Evolutionary conservation across 2,329 filamentous ascomycete species (phyloP).

Genomic region (Cordyceps militaris): DNA sequence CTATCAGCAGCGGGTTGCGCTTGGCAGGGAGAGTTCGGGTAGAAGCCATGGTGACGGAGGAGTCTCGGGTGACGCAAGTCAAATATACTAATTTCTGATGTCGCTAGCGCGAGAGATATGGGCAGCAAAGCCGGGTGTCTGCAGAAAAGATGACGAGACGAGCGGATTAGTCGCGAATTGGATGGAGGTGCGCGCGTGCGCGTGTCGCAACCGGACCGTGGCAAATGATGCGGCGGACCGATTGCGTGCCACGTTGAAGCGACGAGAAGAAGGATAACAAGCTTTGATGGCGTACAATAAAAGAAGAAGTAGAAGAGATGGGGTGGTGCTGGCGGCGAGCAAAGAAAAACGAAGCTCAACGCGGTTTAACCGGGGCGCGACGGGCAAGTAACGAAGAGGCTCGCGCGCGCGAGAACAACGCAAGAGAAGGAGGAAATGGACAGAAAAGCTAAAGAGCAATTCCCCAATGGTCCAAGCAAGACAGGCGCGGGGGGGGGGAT

Average conservation of each 20-base stretch:
- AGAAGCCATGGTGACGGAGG: conserved; percentile 2
- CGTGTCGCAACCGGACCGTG: not conserved
- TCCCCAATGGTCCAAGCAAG: not conserved
- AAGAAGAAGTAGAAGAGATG: not conserved
- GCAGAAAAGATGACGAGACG: not conserved
- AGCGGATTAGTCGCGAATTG: not conserved
- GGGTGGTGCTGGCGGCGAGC: not conserved
- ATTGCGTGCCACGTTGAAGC: not conserved
- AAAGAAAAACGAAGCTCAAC: not conserved
- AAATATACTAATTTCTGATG: not conserved
- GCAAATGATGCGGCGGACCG: not conserved
- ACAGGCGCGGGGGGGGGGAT: not conserved
- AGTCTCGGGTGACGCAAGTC: not conserved
- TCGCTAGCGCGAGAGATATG: not conserved
- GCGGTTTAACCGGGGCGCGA: conserved; percentile 4
- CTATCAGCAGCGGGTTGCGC: conserved; percentile 56
- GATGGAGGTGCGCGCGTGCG: not conserved
- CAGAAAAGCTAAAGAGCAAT: conserved; percentile 2
- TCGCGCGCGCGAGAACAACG: not conserved
- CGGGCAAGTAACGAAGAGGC: not conserved
- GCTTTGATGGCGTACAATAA: conserved; percentile 1
- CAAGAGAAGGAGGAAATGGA: not conserved
- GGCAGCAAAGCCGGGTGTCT: not conserved
- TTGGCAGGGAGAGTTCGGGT: conserved; percentile 44
- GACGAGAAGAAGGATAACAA: not conserved